A percentile compares a stretch with the other conserved stretches of the same genome.
Evolutionary conservation across 495 filamentous ascomycete genomes (phyloP).

Genomic region (Usnea hakonensis): DNA sequence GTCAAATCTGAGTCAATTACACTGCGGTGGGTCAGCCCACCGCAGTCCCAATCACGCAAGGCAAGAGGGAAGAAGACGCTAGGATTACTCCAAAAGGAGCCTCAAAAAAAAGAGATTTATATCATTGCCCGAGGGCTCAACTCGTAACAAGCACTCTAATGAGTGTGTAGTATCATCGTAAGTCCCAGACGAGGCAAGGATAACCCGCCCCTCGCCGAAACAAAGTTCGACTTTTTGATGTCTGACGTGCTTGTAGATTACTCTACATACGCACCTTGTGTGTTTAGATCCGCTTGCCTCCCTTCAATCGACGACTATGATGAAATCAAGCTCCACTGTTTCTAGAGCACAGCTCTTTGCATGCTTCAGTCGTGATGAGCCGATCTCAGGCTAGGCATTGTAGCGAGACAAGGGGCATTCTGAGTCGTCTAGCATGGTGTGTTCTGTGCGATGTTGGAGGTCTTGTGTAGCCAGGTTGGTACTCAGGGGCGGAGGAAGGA

Average conservation of each 20-base stretch:
- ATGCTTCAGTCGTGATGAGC: background rate
- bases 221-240: background rate
- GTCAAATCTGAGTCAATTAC: too few species aligned
- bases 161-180: background rate
- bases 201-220: background rate
- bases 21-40: too few species aligned
- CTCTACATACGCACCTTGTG: background rate
- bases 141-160: background rate
- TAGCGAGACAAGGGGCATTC: background rate
- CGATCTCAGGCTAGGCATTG: background rate
- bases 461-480: background rate
- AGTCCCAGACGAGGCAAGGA: background rate
- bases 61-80: background rate
- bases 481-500: background rate
- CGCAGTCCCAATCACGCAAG: too few species aligned
- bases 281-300: background rate
- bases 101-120: background rate
- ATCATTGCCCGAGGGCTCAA: background rate
- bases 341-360: background rate
- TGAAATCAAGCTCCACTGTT: background rate
- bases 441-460: too few species aligned
- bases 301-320: background rate
- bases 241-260: slow-evolving; percentile 1
- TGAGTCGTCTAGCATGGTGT: too few species aligned
- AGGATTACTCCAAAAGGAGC: background rate